A percentile compares a stretch with the other conserved stretches of the same genome.
Evolutionary conservation across 2,329 filamentous ascomycete genomes (phyloP).

Genomic region (Aspergillus novoparasiticus): DNA sequence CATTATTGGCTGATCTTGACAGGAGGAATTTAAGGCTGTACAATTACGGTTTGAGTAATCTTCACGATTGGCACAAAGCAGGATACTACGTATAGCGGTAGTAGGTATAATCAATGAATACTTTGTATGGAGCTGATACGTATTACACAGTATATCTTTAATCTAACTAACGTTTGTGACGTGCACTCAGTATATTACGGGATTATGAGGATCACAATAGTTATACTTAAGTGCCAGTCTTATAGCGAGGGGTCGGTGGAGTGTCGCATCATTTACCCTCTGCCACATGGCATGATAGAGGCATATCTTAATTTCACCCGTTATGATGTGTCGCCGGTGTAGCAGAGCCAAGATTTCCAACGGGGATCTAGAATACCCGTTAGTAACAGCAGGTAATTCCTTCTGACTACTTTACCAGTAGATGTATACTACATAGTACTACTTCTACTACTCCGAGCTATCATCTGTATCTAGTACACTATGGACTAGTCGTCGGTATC

Average conservation of each 20-base stretch:
- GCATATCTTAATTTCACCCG: constrained; percentile 1
- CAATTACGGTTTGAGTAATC: neutral
- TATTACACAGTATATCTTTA: neutral
- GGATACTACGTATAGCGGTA: neutral
- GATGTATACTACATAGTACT: neutral
- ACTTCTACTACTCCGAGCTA: neutral
- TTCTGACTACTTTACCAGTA: neutral
- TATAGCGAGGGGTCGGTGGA: neutral
- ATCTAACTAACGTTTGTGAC: neutral
- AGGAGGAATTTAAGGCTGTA: no score
- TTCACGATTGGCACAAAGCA: neutral
- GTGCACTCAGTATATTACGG: neutral
- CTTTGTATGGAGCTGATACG: neutral
- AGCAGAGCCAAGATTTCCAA: neutral
- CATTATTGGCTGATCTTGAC: neutral
- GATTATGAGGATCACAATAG: neutral
- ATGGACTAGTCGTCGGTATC: neutral
- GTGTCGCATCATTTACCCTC: constrained; percentile 2
- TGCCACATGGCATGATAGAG: constrained; percentile 6
- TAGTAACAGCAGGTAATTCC: neutral
- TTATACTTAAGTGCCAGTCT: neutral
- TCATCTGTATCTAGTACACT: neutral
- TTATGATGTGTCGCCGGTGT: constrained; percentile 1
- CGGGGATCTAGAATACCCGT: neutral
- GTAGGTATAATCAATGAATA: neutral